Percentiles rank a stretch among this genome's conserved stretches.
Conservation (phyloP, 2,329 filamentous ascomycete species). For the Botrytis aclada region DNA sequence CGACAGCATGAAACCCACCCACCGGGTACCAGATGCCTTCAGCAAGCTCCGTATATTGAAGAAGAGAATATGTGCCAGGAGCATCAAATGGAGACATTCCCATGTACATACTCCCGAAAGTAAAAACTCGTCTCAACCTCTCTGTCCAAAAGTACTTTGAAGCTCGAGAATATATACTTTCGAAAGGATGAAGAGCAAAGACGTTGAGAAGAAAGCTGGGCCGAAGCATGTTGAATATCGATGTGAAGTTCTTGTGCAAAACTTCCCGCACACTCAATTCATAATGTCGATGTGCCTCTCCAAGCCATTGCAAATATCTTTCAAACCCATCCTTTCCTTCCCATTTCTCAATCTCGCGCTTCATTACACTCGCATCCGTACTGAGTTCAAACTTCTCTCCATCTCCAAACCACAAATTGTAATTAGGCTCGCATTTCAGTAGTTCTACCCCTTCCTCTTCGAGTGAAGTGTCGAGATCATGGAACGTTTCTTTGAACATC, state of each 20-base stretch:
- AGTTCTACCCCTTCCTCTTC: constrained; percentile 64
- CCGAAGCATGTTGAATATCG: constrained; percentile 53
- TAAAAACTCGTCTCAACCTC: constrained; percentile 66
- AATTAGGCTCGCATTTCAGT: constrained; percentile 72
- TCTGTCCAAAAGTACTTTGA: constrained; percentile 68
- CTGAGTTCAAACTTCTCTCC: constrained; percentile 61
- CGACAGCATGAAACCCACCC: constrained; percentile 66
- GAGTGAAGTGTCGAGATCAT: constrained; percentile 64
- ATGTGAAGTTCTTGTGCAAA: constrained; percentile 64
- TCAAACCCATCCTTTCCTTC: constrained; percentile 70
- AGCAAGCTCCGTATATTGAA: constrained; percentile 72
- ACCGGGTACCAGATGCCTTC: constrained; percentile 75
- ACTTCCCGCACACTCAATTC: constrained; percentile 65
- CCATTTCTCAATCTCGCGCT: constrained; percentile 66
- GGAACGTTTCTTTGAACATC: constrained; percentile 67
- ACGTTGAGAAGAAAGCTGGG: constrained; percentile 58
- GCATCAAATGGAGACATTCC: constrained; percentile 77
- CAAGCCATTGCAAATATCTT: constrained; percentile 64
- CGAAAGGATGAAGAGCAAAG: constrained; percentile 64
- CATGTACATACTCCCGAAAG: constrained; percentile 80
- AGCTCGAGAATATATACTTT: constrained; percentile 65
- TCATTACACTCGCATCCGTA: constrained; percentile 69
- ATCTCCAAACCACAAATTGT: constrained; percentile 71
- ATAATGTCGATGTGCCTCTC: constrained; percentile 67
- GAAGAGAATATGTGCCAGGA: constrained; percentile 67